Conservation (phyloP, 2,329 filamentous ascomycete genomes). For the Sordariomycetes sp. region DNA sequence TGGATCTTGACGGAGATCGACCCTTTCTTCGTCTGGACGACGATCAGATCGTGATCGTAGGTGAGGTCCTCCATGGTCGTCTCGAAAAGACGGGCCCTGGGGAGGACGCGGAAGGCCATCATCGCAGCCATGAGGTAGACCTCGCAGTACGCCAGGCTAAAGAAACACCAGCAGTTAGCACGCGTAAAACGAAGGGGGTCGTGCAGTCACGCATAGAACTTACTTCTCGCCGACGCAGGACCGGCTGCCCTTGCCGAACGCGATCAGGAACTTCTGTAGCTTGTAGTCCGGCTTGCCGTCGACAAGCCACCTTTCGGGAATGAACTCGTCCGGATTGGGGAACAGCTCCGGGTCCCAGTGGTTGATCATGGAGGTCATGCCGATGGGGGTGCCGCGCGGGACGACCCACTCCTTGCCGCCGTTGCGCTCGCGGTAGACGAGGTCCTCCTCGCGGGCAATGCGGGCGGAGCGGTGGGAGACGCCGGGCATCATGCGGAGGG, state of each 20-base stretch:
- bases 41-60: slow-evolving; percentile 9
- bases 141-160: slow-evolving; percentile 9
- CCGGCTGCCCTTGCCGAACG: slow-evolving; percentile 8
- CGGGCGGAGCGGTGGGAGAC: slow-evolving; percentile 13
- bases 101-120: slow-evolving; percentile 8
- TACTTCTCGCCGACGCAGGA: slow-evolving; percentile 8
- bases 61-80: slow-evolving; percentile 9
- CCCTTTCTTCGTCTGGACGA: slow-evolving; percentile 9
- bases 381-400: slow-evolving; percentile 17
- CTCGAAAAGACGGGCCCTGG: slow-evolving; percentile 8
- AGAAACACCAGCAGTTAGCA: not conserved
- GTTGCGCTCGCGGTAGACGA: slow-evolving; percentile 14
- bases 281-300: slow-evolving; percentile 14
- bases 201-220: not conserved
- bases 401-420: slow-evolving; percentile 14
- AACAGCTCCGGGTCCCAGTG: slow-evolving; percentile 20
- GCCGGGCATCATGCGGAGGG: slow-evolving; percentile 18
- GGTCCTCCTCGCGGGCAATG: slow-evolving; percentile 10
- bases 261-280: slow-evolving; percentile 9
- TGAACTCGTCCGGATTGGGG: slow-evolving; percentile 18
- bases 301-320: slow-evolving; percentile 1
- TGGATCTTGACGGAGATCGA: slow-evolving; percentile 6
- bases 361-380: slow-evolving; percentile 20
- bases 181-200: not conserved
- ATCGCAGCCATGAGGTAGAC: slow-evolving; percentile 8